phyloP scores from a whole-genome alignment of 2,329 filamentous ascomycete species.

The Beauveria sp. region DNA sequence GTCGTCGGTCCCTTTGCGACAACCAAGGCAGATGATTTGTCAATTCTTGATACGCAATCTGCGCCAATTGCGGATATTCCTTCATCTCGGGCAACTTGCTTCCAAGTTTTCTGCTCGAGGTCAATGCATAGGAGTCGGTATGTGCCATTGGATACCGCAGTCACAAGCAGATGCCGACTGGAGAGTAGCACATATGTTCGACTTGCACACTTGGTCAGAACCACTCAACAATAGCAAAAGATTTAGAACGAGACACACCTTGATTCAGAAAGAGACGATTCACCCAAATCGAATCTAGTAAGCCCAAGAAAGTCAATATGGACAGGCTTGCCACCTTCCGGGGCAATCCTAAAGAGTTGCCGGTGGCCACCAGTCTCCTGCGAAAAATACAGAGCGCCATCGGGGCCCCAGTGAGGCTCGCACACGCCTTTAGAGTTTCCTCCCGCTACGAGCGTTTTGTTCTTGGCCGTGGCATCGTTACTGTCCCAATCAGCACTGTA shows the following conservation, averaged over 20 bases:
- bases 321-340: constrained; percentile 19
- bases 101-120: constrained; percentile 23
- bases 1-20: constrained; percentile 27
- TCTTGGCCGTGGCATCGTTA: constrained; percentile 18
- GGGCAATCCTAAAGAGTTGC: constrained; percentile 35
- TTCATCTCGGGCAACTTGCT: constrained; percentile 22
- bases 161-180: constrained; percentile 26
- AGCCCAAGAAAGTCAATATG: constrained; percentile 29
- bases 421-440: constrained; percentile 33
- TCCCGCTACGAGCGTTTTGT: constrained; percentile 32
- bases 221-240: no score
- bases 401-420: constrained; percentile 43
- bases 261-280: constrained; percentile 22
- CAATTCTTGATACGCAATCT: constrained; percentile 27
- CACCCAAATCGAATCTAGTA: constrained; percentile 33
- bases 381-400: constrained; percentile 40
- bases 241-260: constrained; percentile 19
- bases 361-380: constrained; percentile 39
- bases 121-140: constrained; percentile 31
- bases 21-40: constrained; percentile 28
- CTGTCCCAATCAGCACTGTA: constrained; percentile 31
- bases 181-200: constrained; percentile 33
- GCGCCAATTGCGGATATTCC: constrained; percentile 25
- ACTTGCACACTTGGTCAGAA: constrained; percentile 18
- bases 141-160: constrained; percentile 24